Percentiles rank a stretch among this genome's conserved stretches.
phyloP scores from a whole-genome alignment of 2,329 filamentous ascomycete species.

The Sclerotiophoma versabilis region DNA sequence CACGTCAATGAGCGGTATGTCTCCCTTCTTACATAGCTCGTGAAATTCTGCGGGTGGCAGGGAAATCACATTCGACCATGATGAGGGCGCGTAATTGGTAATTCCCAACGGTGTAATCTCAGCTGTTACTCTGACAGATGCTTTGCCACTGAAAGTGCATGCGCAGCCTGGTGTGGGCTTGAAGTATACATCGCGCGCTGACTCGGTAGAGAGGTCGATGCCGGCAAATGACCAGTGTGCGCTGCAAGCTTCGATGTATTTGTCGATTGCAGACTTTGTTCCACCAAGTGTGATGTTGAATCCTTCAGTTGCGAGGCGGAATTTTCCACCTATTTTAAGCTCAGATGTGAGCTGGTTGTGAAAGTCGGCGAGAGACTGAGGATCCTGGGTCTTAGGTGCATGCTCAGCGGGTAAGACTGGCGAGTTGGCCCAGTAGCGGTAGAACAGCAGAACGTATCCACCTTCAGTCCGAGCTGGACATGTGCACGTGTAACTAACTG shows the following conservation, averaged over 20 bases:
- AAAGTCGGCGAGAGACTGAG: slow-evolving; percentile 21
- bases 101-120: slow-evolving; percentile 36
- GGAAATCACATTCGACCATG: slow-evolving; percentile 27
- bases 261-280: slow-evolving; percentile 14
- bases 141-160: slow-evolving; percentile 25
- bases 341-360: slow-evolving; percentile 17
- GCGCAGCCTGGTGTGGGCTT: slow-evolving; percentile 34
- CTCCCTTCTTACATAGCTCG: slow-evolving; percentile 23
- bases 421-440: slow-evolving; percentile 31
- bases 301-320: slow-evolving; percentile 32
- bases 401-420: slow-evolving; percentile 20
- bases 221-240: slow-evolving; percentile 32
- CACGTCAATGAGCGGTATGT: slow-evolving; percentile 29
- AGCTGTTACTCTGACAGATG: slow-evolving; percentile 24
- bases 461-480: slow-evolving; percentile 20
- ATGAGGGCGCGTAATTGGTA: slow-evolving; percentile 29
- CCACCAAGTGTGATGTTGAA: slow-evolving; percentile 35
- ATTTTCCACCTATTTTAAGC: slow-evolving; percentile 26
- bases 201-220: slow-evolving; percentile 17
- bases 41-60: slow-evolving; percentile 29
- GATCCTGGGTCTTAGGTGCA: slow-evolving; percentile 3
- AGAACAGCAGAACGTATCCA: slow-evolving; percentile 31
- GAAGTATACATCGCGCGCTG: slow-evolving; percentile 23
- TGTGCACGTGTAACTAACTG: slow-evolving; percentile 27
- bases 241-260: slow-evolving; percentile 24